Percentiles rank a stretch among this genome's conserved stretches.
Conservation (phyloP, 1,284 basidiomycete species). For the Fistulinella staudtii region DNA sequence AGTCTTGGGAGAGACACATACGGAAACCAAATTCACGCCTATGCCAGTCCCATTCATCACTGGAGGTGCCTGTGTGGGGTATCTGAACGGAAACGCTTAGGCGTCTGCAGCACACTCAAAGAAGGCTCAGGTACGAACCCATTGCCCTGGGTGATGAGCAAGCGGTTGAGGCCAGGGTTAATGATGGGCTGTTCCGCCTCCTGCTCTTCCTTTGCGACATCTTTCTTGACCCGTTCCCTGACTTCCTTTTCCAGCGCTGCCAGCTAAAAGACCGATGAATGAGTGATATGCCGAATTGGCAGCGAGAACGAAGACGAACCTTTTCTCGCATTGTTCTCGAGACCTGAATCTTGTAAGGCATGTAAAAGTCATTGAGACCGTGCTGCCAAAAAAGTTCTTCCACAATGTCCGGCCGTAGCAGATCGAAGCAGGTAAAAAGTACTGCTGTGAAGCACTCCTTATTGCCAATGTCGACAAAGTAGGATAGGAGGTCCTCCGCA, state of each 20-base stretch:
- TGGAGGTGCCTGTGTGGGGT: conserved; percentile 41
- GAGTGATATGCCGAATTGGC: no score
- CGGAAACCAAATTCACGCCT: conserved; percentile 41
- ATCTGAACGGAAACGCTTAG: conserved; percentile 28
- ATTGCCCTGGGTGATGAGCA: conserved; percentile 67
- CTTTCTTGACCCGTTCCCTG: conserved; percentile 75
- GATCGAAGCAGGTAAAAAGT: conserved; percentile 90
- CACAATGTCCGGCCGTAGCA: conserved; percentile 87
- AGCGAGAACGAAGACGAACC: conserved; percentile 35
- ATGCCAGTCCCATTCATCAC: conserved; percentile 42
- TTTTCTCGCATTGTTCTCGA: conserved; percentile 72
- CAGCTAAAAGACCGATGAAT: conserved; percentile 43
- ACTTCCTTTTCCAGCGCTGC: conserved; percentile 79
- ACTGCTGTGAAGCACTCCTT: conserved; percentile 95
- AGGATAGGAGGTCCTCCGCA: conserved; percentile 89
- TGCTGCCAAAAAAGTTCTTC: conserved; percentile 96
- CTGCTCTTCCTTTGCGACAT: conserved; percentile 81
- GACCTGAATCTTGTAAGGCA: conserved; percentile 90
- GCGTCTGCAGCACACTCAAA: background rate
- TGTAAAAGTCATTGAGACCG: conserved; percentile 92
- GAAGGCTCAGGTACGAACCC: conserved; percentile 40
- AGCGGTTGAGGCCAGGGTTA: conserved; percentile 62
- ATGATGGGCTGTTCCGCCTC: conserved; percentile 81
- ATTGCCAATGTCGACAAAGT: conserved; percentile 97
- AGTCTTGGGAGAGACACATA: conserved; percentile 26